Base-by-base conservation (phyloP, 257 asterid species). In the Rehmannia glutinosa region DNA sequence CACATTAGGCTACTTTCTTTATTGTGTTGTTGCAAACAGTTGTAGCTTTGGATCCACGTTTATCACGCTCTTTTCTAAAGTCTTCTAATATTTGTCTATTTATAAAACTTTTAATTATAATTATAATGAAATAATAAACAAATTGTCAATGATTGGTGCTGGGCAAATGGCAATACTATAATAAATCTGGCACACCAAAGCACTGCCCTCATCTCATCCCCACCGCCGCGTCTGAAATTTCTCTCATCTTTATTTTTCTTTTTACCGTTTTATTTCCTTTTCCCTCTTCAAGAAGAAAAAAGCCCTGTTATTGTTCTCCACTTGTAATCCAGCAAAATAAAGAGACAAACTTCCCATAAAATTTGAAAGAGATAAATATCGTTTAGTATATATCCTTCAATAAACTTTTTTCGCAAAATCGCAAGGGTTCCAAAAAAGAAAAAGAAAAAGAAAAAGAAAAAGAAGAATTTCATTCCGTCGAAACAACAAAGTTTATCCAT, bases 401-500 rank as follows among this genome's bases (percentile, higher is more conserved):
- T 15, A n/a, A 25, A 13, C 16, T 5, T n/a, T 23, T 53, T 10
- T 16, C 2, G 6, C 20, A 6, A 8, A n/a, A n/a, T n/a, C n/a
- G n/a, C n/a, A n/a, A n/a, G n/a, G n/a, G n/a, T n/a, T n/a, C n/a
- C n/a, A 33, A 16, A 17, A 20, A 35, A 0, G 9, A 17, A 46
- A 19, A 46, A 17, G 53, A 33, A 33, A 30, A 13, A 32, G 6
- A 15, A 2, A 32, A 3, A 55, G 5, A 3, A 25, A 53, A 53
- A 28, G 5, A 28, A 28, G 33, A 28, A 28, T 28, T 28, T 28
- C 33, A 28, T 28, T 28, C 33, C 2, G 2, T 5, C 33, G 33
- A 2, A 28, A 5, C 2, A 38, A 20, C 65, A 41, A 7, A 63
- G 30, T 77, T 63, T 88, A 82, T 86, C 96, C 86, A 68, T 57